Evolutionary conservation across 148 eudicot genomes (phyloP), one percentile per base, ranked within the genome.

Genomic region (Amaranthus cruentus): DNA sequence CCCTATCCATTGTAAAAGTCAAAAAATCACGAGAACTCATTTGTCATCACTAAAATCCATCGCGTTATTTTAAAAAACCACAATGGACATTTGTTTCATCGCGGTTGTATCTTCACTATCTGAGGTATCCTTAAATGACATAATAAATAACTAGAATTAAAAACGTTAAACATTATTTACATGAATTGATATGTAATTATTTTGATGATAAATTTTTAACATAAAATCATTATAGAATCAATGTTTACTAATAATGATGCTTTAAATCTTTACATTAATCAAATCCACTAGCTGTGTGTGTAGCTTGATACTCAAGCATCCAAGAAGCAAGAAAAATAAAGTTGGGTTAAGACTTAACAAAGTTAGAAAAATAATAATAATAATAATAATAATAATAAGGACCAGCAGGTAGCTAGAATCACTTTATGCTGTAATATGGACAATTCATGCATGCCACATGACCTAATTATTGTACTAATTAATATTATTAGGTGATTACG

Each of bases 281-380:
- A 62, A 50, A 62, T 49, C 68, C 75, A 7, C 68, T 14, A 64
- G 71, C 77, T 74, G 13, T 18, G 38, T 9, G 6, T 11, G 28
- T 72, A 74, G 46, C 77, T 74, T 74, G 64, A 66, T 64, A 28
- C 71, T 74, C 62, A 55, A 74, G 71, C 63, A 42, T 65, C 53
- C 46, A 47, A 42, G 38, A 28, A 28, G 38, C 38, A 28, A 47
- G 4, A 65, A 47, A 64, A 47, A 13, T 28, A 28, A 28, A 6
- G 4, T 43, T 60, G 51, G 21, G 72, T 6, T 47, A 50, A 57
- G 70, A 72, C 2, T 28, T 72, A 49, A 50, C 55, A 49, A 48
- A 49, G 50, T 67, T 67, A 75, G 72, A 54, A 52, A 42, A 62
- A 44, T 6, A 52, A 62, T 46, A 12, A 51, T 60, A 6, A 57